A percentile compares a stretch with the other conserved stretches of the same genome.
Evolutionary conservation across 75 land plant species (phyloP).

Genomic region (Picea sitchensis): DNA sequence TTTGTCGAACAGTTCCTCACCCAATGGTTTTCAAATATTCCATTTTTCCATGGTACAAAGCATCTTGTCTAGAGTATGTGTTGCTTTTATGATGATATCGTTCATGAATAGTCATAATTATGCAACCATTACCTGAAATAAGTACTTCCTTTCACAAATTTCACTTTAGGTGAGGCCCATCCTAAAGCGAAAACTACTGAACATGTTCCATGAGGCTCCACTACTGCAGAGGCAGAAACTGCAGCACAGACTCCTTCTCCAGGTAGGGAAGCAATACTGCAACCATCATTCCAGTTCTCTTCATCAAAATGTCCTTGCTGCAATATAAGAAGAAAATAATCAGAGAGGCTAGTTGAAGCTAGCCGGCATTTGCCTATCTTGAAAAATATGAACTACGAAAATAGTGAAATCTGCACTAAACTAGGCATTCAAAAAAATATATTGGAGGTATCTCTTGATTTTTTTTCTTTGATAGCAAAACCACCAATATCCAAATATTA

Average conservation of each 20-base stretch:
- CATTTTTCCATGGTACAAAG: not conserved
- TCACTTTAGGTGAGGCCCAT: slow-evolving; percentile 93
- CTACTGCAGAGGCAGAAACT: slow-evolving; percentile 76
- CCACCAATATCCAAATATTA: not conserved
- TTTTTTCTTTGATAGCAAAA: not conserved
- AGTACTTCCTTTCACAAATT: slow-evolving; percentile 78
- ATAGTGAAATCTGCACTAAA: not conserved
- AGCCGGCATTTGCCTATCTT: not conserved
- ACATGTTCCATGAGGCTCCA: slow-evolving; percentile 82
- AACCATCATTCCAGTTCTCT: slow-evolving; percentile 46
- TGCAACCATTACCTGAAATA: slow-evolving; percentile 60
- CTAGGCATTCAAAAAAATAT: not conserved
- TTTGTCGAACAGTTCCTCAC: too few relatives aligned
- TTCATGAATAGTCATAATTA: not conserved
- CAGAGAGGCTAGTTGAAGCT: not conserved
- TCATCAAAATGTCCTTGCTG: slow-evolving; percentile 81
- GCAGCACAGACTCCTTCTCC: slow-evolving; percentile 85
- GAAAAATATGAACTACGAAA: not conserved
- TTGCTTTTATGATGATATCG: not conserved
- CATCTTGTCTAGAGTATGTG: not conserved
- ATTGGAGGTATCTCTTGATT: not conserved
- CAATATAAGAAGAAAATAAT: slow-evolving; percentile 1
- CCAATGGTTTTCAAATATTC: not conserved
- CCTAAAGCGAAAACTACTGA: slow-evolving; percentile 79
- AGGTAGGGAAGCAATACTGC: slow-evolving; percentile 60